Base-by-base conservation (phyloP, 163 green algal species). In the Scenedesmus sp. region DNA sequence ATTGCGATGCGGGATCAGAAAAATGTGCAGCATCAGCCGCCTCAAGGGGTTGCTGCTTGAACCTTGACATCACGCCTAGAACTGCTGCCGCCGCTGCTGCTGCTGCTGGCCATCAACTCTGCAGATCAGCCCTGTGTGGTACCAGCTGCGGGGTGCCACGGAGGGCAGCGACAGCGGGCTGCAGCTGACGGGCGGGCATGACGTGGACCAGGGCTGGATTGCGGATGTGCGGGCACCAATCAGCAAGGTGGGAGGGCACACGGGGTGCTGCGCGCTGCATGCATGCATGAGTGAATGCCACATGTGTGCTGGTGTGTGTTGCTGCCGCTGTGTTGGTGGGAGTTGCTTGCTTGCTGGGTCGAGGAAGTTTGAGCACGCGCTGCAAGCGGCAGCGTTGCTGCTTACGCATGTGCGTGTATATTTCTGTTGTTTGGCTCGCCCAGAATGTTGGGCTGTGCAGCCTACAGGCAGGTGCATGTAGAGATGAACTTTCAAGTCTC, bases 121-220 rank as follows among this genome's bases (percentile, higher is more conserved):
- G 85, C 49, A 90, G 78, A 91, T 91, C 35, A 83, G 78, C 61
- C 96, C 96, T 5, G 96, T 98, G 12, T 98, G 96, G 96, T 97
- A 96, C 84, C 95, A 98, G 89, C 84, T 98, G 43, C 89, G 76
- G 20, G 85, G 42, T 10, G 72, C 3, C 4, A 15, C 42, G 51
- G 44, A 30, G 43, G 90, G 79, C 30, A 33, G 24, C n/a, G 22
- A 10, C 37, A 12, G n/a, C 15, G 37, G 13, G 0, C 68, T 92
- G 16, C 20, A 37, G 42, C 88, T 96, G 13, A 65, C 81, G 33
- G 96, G 96, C 0, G 86, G 65, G 0, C 94, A 97, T 59, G 93
- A 97, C 35, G 92, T 94, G 37, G 95, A 98, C 84, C 40, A 88
- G 33, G 89, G 22, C 0, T 98, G 96, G 96, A 91, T 97, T 56